Conservation (phyloP, 257 asterid genomes). For the Eucommia ulmoides region DNA sequence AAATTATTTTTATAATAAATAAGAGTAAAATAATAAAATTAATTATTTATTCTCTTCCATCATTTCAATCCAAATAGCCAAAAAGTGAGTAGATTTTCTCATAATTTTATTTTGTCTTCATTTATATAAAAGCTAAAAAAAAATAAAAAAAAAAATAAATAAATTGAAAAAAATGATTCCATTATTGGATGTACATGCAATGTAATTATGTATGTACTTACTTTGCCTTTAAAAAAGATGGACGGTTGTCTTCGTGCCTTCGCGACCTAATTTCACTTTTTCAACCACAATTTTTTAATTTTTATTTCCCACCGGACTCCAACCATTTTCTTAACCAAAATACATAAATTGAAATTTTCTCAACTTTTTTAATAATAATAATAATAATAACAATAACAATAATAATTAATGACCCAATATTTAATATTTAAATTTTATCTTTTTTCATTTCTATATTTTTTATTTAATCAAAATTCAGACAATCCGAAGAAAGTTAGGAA, state of each 20-base stretch:
- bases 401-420: conserved; percentile 33
- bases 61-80: too few species aligned
- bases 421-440: conserved; percentile 20
- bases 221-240: conserved; percentile 15
- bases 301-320: conserved; percentile 56
- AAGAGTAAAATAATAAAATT: too few species aligned
- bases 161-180: too few species aligned
- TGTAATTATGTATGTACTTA: conserved; percentile 15
- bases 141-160: too few species aligned
- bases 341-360: conserved; percentile 47
- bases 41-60: too few species aligned
- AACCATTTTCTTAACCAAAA: conserved; percentile 82
- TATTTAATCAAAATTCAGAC: conserved; percentile 36
- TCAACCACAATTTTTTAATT: conserved; percentile 52
- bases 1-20: too few species aligned
- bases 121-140: too few species aligned
- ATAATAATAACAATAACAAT: too few species aligned
- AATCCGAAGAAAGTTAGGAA: conserved; percentile 41
- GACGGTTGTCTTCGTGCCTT: conserved; percentile 71
- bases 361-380: too few species aligned
- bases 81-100: not conserved
- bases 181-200: too few species aligned
- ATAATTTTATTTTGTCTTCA: too few species aligned
- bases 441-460: conserved; percentile 9
- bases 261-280: conserved; percentile 97